Base-by-base conservation (phyloP, 495 filamentous ascomycete species). In the Beverwykella pulmonaria region DNA sequence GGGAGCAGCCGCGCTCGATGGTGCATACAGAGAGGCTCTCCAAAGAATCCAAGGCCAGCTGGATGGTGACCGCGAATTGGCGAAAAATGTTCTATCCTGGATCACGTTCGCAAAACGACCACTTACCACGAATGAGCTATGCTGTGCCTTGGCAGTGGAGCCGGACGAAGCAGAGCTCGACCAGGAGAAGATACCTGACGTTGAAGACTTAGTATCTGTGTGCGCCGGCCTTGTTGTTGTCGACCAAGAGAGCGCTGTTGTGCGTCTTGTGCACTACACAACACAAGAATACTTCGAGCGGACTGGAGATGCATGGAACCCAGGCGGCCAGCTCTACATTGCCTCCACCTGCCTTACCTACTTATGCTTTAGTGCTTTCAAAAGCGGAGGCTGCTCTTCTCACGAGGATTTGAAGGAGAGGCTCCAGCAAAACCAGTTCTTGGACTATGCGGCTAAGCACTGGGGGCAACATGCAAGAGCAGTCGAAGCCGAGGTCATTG, bases 221-320 rank as follows among this genome's bases (percentile, higher is more conserved):
- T 86, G 83, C 68, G 79, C 78, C 53, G 84, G 84, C 0, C 69
- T 89, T 26, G 78, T 85, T 3, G 81, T 74, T 1, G 55, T 84
- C 4, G 81, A 87, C 49, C 20, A 78, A 26, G 75, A 79, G 22
- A 85, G 77, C 59, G 32, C 69, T 12, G 75, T 81, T 30, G 72
- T 85, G 44, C 80, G 81, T 20, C 73, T 87, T 14, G 79, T 84
- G 4, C 85, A 86, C 68, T 83, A 82, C 63, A 85, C 84, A 0
- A 74, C 82, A 0, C 77, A 85, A 59, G 77, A 81, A 29, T 87
- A 83, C 66, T 79, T 86, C 36, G 72, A 80, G 32, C 67, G 71
- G 27, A 79, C 68, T 17, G 70, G 69, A 61, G 46, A 53, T 3
- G 48, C 56, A 12, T 80, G 73, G 74, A 79, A 80, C 56, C 73